Evolutionary conservation across 2,329 filamentous ascomycete genomes (phyloP).

Genomic region (Colletotrichum tamarilloi): DNA sequence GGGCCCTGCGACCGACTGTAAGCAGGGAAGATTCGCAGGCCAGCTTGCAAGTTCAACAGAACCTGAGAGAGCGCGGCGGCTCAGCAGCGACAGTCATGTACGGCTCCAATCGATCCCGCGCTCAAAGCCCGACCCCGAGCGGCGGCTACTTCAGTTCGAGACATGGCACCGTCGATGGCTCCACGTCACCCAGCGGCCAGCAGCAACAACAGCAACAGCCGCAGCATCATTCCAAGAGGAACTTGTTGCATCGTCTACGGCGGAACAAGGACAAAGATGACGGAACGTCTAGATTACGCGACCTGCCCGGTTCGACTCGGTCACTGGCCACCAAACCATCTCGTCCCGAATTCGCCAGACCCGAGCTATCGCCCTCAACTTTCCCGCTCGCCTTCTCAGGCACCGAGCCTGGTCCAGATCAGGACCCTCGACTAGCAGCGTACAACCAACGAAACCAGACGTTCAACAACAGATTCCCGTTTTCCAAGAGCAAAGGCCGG

Average conservation of each 20-base stretch:
- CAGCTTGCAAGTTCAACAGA: constrained; percentile 50
- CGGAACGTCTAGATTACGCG: constrained; percentile 54
- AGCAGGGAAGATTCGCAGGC: constrained; percentile 79
- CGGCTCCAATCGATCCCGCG: constrained; percentile 63
- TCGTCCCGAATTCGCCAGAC: constrained; percentile 56
- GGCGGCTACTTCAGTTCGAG: constrained; percentile 64
- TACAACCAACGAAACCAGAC: constrained; percentile 55
- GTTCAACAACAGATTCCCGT: constrained; percentile 73
- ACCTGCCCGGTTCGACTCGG: constrained; percentile 63
- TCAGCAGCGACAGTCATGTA: constrained; percentile 55
- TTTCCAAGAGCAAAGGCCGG: constrained; percentile 65
- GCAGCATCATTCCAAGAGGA: constrained; percentile 59
- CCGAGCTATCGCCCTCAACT: constrained; percentile 51
- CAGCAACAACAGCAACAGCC: constrained; percentile 38
- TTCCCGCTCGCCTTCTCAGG: constrained; percentile 45
- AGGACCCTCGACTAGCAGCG: constrained; percentile 39
- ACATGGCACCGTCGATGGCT: constrained; percentile 61
- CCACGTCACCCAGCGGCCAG: constrained; percentile 64
- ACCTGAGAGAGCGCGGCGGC: constrained; percentile 64
- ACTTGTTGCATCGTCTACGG: constrained; percentile 60
- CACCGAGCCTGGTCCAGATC: constrained; percentile 43
- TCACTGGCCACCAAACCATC: constrained; percentile 64
- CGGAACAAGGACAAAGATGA: constrained; percentile 68
- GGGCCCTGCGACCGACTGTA: constrained; percentile 75
- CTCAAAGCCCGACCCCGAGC: constrained; percentile 86